Base-by-base conservation (phyloP, 805 yeast genomes). In the Candida morakotiae region DNA sequence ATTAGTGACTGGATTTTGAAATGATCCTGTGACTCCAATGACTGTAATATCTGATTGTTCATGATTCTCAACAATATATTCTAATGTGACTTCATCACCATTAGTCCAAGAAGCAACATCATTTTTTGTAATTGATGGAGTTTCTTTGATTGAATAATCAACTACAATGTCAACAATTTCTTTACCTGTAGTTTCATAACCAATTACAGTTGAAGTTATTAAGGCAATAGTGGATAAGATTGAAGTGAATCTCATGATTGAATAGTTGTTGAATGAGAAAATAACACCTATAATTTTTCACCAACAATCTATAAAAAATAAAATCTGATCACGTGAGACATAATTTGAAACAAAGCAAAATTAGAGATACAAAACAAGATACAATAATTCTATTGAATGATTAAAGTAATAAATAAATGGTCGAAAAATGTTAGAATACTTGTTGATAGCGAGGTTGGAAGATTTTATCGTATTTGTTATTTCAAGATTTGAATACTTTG, bases 1-100 rank as follows among this genome's bases (percentile, higher is more conserved):
- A 41, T 79, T 75, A 35, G 73, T 69, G 42, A 61, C 62, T 18
- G 84, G 78, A 41, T 78, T 70, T 39, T 71, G 63, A 58, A 84
- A 70, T 37, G 70, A 52, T 38, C 93, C 93, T 37, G 86, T 83
- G 39, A 81, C 76, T 41, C 87, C 93, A 32, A 79, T 74, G 38
- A 85, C 58, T 15, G 73, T 63, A 32, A 62, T 39, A 4, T 68
- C 69, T 5, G 71, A 73, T 45, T 81, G 84, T 46, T 82, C 87
- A 25, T 69, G 60, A 52, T 82, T 82, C 34, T 56, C 49, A 42
- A 82, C 69, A 6, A 67, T 58, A 55, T 79, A 82, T 15, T 57
- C 59, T 38, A 84, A 53, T 2, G 77, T 58, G 25, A 77, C 58
- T 19, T 67, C 62, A 26, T 83, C 82, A 22, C 81, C 81, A 46